Conservation (phyloP, 371 early-diverging fungal species). For the Mortierella sp. region DNA sequence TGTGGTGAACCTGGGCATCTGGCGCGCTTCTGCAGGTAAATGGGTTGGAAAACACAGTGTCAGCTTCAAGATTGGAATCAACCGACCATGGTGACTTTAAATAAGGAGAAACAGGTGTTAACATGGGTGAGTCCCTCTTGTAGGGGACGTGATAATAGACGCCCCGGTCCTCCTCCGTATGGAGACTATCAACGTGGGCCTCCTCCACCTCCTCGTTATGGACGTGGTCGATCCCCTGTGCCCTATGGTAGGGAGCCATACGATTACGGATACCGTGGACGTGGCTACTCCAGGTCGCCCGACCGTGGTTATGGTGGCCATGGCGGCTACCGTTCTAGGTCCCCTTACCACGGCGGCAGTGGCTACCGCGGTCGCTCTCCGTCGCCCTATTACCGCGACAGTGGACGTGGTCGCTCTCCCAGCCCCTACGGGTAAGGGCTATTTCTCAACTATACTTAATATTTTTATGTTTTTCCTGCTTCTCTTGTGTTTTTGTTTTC, state of each 20-base stretch:
- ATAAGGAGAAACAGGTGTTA: too few species aligned
- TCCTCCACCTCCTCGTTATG: constrained; percentile 54
- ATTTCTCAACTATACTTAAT: not conserved
- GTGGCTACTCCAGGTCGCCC: constrained; percentile 61
- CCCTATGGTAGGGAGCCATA: constrained; percentile 51
- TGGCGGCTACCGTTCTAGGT: constrained; percentile 33
- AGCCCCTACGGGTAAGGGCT: constrained; percentile 59
- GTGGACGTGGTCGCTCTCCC: constrained; percentile 56
- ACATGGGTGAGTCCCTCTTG: not conserved
- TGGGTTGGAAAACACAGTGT: not conserved
- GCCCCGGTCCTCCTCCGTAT: constrained; percentile 29
- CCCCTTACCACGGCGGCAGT: constrained; percentile 50
- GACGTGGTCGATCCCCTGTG: constrained; percentile 54
- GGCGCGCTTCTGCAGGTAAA: constrained; percentile 61
- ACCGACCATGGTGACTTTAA: too few species aligned
- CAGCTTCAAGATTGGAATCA: not conserved
- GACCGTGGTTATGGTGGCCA: constrained; percentile 52
- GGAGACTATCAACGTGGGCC: constrained; percentile 56
- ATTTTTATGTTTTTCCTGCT: not conserved
- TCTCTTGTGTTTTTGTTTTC: not conserved
- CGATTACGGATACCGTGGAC: constrained; percentile 53
- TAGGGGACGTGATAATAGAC: constrained; percentile 29
- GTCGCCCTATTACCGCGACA: constrained; percentile 56
- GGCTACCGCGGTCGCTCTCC: constrained; percentile 58
- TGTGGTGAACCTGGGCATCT: constrained; percentile 64